Percentiles rank a stretch among this genome's conserved stretches.
Conservation (phyloP, 129 eudicot species). For the Chrysanthemum makinoi region DNA sequence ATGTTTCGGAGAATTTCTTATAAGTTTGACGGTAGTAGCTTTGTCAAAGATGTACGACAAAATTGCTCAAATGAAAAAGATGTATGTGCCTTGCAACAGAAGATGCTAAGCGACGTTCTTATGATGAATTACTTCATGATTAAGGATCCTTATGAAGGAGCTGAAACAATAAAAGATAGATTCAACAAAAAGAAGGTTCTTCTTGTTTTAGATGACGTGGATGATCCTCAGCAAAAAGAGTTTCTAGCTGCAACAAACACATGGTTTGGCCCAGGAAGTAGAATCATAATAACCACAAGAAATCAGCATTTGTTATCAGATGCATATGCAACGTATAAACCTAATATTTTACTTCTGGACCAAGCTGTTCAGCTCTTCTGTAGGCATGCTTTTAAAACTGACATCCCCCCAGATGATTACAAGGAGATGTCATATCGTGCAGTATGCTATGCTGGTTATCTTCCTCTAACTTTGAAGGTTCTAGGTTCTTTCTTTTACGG, state of each 20-base stretch:
- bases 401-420: too few species aligned
- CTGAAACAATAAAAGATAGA: neutral
- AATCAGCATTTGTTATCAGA: neutral
- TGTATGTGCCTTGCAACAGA: slow-evolving; percentile 1
- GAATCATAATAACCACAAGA: neutral
- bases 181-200: neutral
- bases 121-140: neutral
- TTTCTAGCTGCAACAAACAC: too few species aligned
- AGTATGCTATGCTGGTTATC: too few species aligned
- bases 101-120: neutral
- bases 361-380: too few species aligned
- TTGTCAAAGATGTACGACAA: neutral
- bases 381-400: too few species aligned
- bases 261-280: too few species aligned
- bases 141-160: neutral
- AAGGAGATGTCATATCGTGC: too few species aligned
- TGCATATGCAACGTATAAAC: neutral
- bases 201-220: too few species aligned
- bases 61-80: neutral
- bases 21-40: slow-evolving; percentile 8
- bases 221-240: too few species aligned
- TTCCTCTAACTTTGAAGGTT: too few species aligned
- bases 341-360: too few species aligned
- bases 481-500: too few species aligned
- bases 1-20: neutral